These are phyloP conservation scores for Phytophthora hybrid DNA, from an alignment of 352 stramenopile genomes.

Conservation along the genomic window DNA sequence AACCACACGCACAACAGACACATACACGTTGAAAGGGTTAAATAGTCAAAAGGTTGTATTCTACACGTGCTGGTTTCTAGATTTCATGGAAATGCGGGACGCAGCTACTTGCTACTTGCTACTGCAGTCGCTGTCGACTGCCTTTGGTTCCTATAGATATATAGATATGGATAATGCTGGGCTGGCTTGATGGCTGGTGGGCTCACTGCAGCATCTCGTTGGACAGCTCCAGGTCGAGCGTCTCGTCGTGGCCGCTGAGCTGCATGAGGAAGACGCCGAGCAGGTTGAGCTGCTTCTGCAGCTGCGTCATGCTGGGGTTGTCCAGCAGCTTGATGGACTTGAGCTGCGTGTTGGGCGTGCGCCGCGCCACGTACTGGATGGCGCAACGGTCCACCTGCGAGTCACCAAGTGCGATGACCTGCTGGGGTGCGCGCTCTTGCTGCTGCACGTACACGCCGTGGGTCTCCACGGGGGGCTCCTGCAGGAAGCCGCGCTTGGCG, in stretches of 20 bases:
- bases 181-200: conserved; percentile 5
- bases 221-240: conserved; percentile 80
- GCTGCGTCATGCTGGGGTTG: conserved; percentile 75
- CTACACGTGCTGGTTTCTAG: conserved; percentile 28
- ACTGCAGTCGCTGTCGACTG: conserved; percentile 1
- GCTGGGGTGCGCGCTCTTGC: conserved; percentile 42
- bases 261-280: conserved; percentile 71
- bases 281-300: conserved; percentile 75
- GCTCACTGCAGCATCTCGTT: conserved; percentile 71
- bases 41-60: conserved; percentile 31
- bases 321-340: conserved; percentile 87
- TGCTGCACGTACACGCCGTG: conserved; percentile 36
- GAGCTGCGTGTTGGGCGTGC: conserved; percentile 56
- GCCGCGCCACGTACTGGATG: conserved; percentile 70
- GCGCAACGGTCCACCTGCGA: conserved; percentile 75
- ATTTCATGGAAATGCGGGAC: conserved; percentile 20
- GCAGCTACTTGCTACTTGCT: background rate
- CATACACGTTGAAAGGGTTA: conserved; percentile 2
- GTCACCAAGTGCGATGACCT: conserved; percentile 81
- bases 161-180: conserved; percentile 30
- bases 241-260: conserved; percentile 65
- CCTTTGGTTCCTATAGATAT: conserved; percentile 31
- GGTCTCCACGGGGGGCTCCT: conserved; percentile 31
- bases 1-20: conserved; percentile 10
- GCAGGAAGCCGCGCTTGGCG: conserved; percentile 37